Evolutionary conservation across 2,329 filamentous ascomycete genomes (phyloP), one percentile per base, ranked within the genome.

Genomic region (Chaetothyriales sp.): DNA sequence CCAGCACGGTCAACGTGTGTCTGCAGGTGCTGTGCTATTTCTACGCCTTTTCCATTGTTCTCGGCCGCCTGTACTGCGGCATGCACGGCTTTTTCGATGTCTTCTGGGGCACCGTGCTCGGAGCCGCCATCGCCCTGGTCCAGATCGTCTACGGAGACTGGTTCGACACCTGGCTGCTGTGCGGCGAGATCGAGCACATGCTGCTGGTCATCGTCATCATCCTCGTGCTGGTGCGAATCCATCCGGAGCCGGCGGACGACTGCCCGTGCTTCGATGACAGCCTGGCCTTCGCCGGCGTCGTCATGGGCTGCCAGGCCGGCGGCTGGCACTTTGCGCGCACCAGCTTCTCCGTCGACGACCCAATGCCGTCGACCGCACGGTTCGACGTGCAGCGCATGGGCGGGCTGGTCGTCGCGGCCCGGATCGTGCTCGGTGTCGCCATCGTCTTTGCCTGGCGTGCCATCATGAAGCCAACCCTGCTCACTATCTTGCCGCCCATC

Each of bases 21-120:
- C 71, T 94, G 22, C 85, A 92, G 64, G 67, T 69, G 4, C 67
- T 86, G 5, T 82, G 84, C 43, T 94, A 92, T 67, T 83, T 87
- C 60, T 98, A 97, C 65, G 87, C 86, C 33, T 70, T 80, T 10
- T 95, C 90, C 22, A 97, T 98, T 63, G 78, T 95, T 43, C 73
- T 97, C 56, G 92, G 92, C 5, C 82, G 92, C 18, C 74, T 98
- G 37, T 97, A 98, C 71, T 98, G 92, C 65, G 92, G 92, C 55
- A 98, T 98, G 92, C 92, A 98, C 69, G 92, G 92, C 9, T 95
- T 97, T 69, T 75, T 92, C 44, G 92, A 98, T 67, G 89, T 97
- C 20, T 70, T 92, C 13, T 68, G 92, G 52, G 92, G 92, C 5
- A 87, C 84, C 51, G 61, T 81, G 13, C 75, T 95, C 51, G 92